These are phyloP conservation scores for Pleurotus cornucopiae DNA, from an alignment of 768 basidiomycete genomes.

Conservation along the genomic window DNA sequence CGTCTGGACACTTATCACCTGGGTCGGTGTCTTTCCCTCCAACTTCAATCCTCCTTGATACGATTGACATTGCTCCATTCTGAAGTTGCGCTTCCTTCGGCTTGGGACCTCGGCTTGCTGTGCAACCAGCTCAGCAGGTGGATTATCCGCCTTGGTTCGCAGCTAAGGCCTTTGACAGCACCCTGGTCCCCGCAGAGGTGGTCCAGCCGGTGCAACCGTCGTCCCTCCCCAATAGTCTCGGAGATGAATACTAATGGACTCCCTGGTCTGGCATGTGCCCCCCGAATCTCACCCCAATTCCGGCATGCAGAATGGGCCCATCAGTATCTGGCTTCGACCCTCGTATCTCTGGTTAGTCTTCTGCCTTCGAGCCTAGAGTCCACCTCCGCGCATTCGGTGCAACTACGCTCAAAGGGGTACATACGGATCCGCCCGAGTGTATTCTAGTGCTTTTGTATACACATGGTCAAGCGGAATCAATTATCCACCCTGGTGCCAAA, in stretches of 20 bases:
- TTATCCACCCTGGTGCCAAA: not conserved
- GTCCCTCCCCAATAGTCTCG: slow-evolving; percentile 1
- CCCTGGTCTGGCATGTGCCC: not conserved
- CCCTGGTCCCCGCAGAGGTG: not conserved
- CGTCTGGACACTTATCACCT: slow-evolving; percentile 1
- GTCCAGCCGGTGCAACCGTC: not conserved
- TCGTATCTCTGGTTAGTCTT: too few relatives aligned
- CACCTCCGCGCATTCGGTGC: not conserved
- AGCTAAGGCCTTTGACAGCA: slow-evolving; percentile 1
- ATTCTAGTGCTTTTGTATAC: not conserved
- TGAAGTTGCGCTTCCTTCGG: not conserved
- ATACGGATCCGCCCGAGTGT: not conserved
- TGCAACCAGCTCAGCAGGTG: not conserved
- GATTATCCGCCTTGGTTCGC: not conserved
- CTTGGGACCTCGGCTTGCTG: not conserved
- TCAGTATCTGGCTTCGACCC: too few relatives aligned
- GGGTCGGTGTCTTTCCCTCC: slow-evolving; percentile 1
- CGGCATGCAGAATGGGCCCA: too few relatives aligned
- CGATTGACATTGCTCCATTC: slow-evolving; percentile 8
- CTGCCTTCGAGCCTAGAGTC: not conserved
- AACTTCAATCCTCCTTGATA: slow-evolving; percentile 7
- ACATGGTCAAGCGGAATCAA: not conserved
- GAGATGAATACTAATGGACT: slow-evolving; percentile 6
- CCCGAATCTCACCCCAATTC: not conserved
- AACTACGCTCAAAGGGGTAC: not conserved